Conservation (phyloP, 208 protist species). For the Entamoeba invadens region DNA sequence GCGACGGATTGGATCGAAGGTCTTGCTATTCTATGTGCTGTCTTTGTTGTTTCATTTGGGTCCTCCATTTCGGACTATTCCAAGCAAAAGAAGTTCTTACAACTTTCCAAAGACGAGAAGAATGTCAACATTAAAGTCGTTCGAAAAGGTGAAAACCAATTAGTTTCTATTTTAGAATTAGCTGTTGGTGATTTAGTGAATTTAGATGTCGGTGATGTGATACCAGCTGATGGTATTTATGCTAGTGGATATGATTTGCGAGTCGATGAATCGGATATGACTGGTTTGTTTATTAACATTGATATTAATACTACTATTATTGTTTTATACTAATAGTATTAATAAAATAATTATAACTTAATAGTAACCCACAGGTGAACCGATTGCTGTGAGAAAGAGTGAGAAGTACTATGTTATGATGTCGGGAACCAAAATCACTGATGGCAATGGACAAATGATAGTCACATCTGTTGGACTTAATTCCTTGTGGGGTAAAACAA, state of each 20-base stretch:
- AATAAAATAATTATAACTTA: too few species aligned
- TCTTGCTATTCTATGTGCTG: constrained; percentile 74
- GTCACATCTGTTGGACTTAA: constrained; percentile 65
- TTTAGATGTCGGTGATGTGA: constrained; percentile 60
- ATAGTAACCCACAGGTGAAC: too few species aligned
- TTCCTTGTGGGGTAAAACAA: constrained; percentile 57
- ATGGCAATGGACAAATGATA: constrained; percentile 22
- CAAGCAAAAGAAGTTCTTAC: constrained; percentile 74
- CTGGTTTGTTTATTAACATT: too few species aligned
- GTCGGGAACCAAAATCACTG: constrained; percentile 59
- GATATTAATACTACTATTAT: too few species aligned
- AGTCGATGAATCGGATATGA: constrained; percentile 68
- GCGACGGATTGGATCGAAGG: constrained; percentile 77
- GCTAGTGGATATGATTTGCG: constrained; percentile 55
- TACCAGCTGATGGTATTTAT: constrained; percentile 70
- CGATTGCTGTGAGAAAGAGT: constrained; percentile 62
- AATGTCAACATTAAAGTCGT: constrained; percentile 27
- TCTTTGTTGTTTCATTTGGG: constrained; percentile 70
- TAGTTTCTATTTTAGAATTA: constrained; percentile 54
- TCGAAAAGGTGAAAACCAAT: constrained; percentile 50
- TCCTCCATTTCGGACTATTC: constrained; percentile 73
- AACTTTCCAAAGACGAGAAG: constrained; percentile 68
- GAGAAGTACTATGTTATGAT: constrained; percentile 54
- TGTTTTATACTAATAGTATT: too few species aligned
- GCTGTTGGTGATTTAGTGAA: constrained; percentile 63